These are phyloP conservation scores for Melaleuca alternifolia DNA, from an alignment of 345 rosid species.

Conservation along the genomic window DNA sequence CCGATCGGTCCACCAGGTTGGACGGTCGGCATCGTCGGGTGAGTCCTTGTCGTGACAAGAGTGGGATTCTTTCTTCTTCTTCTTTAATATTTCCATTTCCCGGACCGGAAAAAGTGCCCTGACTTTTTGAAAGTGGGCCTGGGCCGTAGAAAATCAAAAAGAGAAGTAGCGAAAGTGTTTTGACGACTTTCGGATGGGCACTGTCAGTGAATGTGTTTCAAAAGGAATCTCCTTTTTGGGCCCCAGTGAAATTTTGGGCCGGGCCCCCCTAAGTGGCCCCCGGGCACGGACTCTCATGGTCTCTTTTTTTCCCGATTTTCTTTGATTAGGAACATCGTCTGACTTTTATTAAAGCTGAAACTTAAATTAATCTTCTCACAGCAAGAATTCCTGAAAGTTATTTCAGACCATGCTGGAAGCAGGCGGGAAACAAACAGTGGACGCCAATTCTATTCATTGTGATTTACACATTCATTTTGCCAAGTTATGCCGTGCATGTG, in stretches of 20 bases:
- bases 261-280: background rate
- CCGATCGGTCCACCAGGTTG: background rate
- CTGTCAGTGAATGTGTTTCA: background rate
- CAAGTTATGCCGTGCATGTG: background rate
- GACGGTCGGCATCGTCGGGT: background rate
- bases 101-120: background rate
- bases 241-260: background rate
- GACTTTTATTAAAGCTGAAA: background rate
- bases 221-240: background rate
- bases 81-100: too few species aligned
- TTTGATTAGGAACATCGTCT: background rate
- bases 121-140: background rate
- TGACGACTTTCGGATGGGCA: too few species aligned
- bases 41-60: background rate
- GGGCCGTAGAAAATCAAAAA: background rate
- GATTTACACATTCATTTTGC: background rate
- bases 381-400: background rate
- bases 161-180: background rate
- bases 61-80: background rate
- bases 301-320: background rate
- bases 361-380: background rate
- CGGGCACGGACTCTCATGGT: background rate
- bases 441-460: too few species aligned
- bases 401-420: background rate
- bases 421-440: background rate